These are phyloP conservation scores for Cryphonectria radicalis DNA, from an alignment of 2,329 filamentous ascomycete genomes.

Conservation along the genomic window DNA sequence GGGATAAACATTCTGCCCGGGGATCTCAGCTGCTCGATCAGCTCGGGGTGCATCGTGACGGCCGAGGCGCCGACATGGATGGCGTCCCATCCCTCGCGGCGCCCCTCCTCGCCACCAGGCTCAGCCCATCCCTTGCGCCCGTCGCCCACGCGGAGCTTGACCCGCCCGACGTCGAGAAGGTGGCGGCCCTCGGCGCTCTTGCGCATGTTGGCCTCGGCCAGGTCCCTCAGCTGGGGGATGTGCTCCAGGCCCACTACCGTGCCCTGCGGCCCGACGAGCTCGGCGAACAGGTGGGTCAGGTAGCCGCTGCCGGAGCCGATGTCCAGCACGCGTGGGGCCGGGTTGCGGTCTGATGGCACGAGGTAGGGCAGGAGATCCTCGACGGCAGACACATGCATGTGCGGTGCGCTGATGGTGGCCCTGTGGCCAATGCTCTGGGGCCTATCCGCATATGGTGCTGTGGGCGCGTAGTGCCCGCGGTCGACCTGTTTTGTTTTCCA, in stretches of 20 bases:
- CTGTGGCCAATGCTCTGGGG: constrained; percentile 59
- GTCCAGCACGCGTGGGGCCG: constrained; percentile 65
- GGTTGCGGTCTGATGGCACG: constrained; percentile 39
- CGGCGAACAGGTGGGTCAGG: constrained; percentile 84
- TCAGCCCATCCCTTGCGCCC: constrained; percentile 68
- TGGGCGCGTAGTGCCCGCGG: constrained; percentile 79
- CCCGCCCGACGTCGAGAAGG: constrained; percentile 66
- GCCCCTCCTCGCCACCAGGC: constrained; percentile 42
- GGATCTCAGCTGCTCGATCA: constrained; percentile 76
- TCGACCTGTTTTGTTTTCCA: constrained; percentile 66
- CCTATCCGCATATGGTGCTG: constrained; percentile 67
- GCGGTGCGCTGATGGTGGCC: constrained; percentile 63
- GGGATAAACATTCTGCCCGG: constrained; percentile 85
- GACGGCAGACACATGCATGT: constrained; percentile 63
- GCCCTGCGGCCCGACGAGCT: constrained; percentile 63
- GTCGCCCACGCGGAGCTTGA: constrained; percentile 77
- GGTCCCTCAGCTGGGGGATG: constrained; percentile 64
- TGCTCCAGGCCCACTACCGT: constrained; percentile 76
- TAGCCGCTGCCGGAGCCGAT: constrained; percentile 81
- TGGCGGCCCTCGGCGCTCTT: constrained; percentile 62
- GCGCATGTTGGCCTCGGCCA: constrained; percentile 68
- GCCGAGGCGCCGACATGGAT: constrained; percentile 96
- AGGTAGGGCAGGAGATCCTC: constrained; percentile 54
- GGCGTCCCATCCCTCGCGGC: constrained; percentile 74
- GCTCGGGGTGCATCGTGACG: constrained; percentile 67